Evolutionary conservation across 805 yeast species (phyloP).

Genomic region (Starmerella riodocensis): DNA sequence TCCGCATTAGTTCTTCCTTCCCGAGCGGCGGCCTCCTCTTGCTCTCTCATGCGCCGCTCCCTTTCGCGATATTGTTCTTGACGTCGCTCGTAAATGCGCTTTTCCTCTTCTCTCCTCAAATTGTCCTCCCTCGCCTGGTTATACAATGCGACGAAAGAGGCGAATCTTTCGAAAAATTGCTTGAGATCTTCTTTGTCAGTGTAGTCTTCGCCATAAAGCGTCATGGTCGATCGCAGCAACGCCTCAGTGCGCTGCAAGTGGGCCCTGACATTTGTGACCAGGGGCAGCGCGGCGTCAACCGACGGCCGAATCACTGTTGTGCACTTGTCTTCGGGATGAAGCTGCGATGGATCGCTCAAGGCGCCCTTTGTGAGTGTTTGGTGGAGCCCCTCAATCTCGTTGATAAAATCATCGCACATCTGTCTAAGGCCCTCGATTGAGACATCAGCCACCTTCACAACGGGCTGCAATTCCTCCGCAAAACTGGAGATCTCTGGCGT

Average conservation of each 20-base stretch:
- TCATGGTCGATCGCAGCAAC: conserved; percentile 62
- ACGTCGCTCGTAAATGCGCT: conserved; percentile 59
- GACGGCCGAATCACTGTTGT: conserved; percentile 47
- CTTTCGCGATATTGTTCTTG: conserved; percentile 33
- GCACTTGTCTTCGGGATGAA: conserved; percentile 77
- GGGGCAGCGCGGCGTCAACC: conserved; percentile 61
- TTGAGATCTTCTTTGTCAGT: conserved; percentile 52
- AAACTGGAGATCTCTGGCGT: conserved; percentile 60
- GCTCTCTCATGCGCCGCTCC: conserved; percentile 16
- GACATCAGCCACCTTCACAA: conserved; percentile 50
- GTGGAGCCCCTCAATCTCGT: conserved; percentile 53
- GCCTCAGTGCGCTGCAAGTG: conserved; percentile 49
- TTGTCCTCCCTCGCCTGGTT: conserved; percentile 72
- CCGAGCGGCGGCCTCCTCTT: conserved; percentile 14
- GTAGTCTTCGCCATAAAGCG: conserved; percentile 80
- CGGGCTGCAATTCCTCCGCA: conserved; percentile 54
- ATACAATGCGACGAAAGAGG: conserved; percentile 67
- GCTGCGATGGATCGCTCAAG: conserved; percentile 57
- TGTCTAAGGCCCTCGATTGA: conserved; percentile 68
- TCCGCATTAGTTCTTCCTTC: conserved; percentile 53
- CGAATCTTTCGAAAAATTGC: conserved; percentile 64
- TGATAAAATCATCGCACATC: conserved; percentile 55
- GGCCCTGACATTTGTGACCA: conserved; percentile 49
- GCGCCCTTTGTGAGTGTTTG: conserved; percentile 71
- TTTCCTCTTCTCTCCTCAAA: conserved; percentile 67